Evolutionary conservation across 2,329 filamentous ascomycete genomes (phyloP), one percentile per base, ranked within the genome.

Genomic region (Leptographium lundbergii): DNA sequence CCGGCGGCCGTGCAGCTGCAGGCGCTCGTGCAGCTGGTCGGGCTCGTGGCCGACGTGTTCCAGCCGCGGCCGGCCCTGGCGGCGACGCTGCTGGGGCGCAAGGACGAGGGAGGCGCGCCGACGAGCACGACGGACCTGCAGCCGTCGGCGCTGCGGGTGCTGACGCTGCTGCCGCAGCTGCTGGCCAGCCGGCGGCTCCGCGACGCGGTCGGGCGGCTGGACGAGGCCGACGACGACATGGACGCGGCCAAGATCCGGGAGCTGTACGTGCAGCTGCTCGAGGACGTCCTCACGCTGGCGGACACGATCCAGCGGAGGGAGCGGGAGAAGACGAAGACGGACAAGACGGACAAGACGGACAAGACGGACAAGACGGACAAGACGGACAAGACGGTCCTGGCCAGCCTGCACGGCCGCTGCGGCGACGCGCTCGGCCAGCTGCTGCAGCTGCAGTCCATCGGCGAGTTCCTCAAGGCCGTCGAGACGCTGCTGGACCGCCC

Each of bases 401-500:
- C 0, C 10, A 67, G 70, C 45, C 71, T 86, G 11, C 80, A 85
- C 66, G 74, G 67, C 66, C 77, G 78, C 56, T 85, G 81, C 66
- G 86, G 87, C 47, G 82, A 88, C 59, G 81, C 89, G 1, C 78
- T 97, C 54, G 84, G 88, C 22, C 87, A 87, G 62, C 76, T 95
- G n/a, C 79, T 99, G 56, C 87, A 89, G 63, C 81, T 96, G 7
- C 78, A 96, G 50, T 92, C 91, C 0, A 91, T 92, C 3, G 80
- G 84, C 57, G 90, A 96, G 72, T 94, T 97, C 70, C 84, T 97
- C 70, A 89, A 89, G 69, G 88, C 91, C 11, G 87, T 95, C 48
- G 89, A 95, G 68, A 82, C 84, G 32, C 78, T 99, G 34, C 82
- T 97, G 42, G 82, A 88, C 64, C 82, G 86, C 55, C 84, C 88